Evolutionary conservation across 164 flowering plant genomes (phyloP), one percentile per base, ranked within the genome.

Genomic region (Echeveria elegans): DNA sequence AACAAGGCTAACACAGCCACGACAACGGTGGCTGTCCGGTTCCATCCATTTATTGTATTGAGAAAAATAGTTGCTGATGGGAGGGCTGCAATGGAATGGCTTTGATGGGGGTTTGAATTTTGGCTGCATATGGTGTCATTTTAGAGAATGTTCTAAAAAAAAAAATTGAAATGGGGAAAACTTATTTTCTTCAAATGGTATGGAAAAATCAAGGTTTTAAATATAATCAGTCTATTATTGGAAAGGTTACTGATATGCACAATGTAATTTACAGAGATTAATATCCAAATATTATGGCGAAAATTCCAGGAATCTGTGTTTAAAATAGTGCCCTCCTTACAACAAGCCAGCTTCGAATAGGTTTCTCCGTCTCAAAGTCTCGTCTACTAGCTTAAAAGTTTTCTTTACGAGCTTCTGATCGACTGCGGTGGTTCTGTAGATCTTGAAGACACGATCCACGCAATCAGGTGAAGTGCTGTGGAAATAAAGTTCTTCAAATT

Each of bases 321-420:
- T 10, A 9, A 10, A n/a, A n/a, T n/a, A n/a, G 5, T 18, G 52
- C 21, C 2, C 9, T 47, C 21, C 21, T 90, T 84, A 94, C 75
- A 91, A 79, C 47, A 91, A 76, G 14, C 97, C 99, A 0, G 99
- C 99, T 72, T 91, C 97, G 38, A 91, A 81, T 15, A 91, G 86
- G 74, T 91, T 89, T 77, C 96, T 79, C 78, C 99, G 82, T 65
- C 97, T 82, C 69, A 94, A 75, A 18, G 99, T 88, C 82, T 95
- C 99, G 18, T 91, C 99, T 37, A 92, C 91, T 50, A 95, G 85
- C 80, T 91, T 95, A 82, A 95, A 91, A 12, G 99, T 91, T 72
- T 95, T 95, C 86, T 95, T 50, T 11, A 12, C 5, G 45, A 40
- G 45, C 45, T 40, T 40, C 45, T 2, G 45, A 40, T 40, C 45